Conservation (phyloP, 192 early-diverging fungal species). For the Entomortierella chlamydospora region DNA sequence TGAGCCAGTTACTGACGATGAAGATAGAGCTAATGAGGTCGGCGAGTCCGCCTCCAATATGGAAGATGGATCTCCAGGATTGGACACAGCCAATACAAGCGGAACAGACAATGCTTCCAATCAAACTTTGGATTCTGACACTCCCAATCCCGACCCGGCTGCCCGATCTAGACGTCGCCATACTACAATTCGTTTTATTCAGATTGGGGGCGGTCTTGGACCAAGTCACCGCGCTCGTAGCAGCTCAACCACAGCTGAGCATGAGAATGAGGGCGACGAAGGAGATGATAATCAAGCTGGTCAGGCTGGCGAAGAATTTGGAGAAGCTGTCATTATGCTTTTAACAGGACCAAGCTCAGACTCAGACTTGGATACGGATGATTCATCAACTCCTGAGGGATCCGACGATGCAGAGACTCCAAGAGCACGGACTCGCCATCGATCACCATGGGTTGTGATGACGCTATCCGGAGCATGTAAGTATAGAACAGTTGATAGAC, state of each 20-base stretch:
- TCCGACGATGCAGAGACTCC: conserved; percentile 5
- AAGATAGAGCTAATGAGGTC: neutral
- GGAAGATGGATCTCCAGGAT: neutral
- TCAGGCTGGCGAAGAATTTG: conserved; percentile 1
- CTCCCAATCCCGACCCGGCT: neutral
- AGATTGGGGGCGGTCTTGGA: conserved; percentile 24
- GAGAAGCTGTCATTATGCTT: conserved; percentile 41
- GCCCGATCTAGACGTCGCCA: conserved; percentile 20
- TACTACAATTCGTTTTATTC: conserved; percentile 44
- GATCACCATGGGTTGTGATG: conserved; percentile 45
- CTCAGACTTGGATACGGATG: conserved; percentile 5
- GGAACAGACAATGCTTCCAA: neutral
- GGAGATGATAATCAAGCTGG: neutral
- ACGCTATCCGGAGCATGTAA: conserved; percentile 47
- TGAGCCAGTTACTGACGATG: neutral
- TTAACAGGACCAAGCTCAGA: conserved; percentile 14
- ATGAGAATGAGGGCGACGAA: neutral
- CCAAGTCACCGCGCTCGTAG: neutral
- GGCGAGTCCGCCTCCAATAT: neutral
- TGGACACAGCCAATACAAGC: neutral
- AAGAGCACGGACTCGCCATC: conserved; percentile 13
- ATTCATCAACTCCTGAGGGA: neutral
- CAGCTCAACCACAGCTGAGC: neutral
- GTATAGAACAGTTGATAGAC: neutral
- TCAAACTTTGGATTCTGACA: neutral